These are phyloP conservation scores for Auricularia auricula-judae DNA, from an alignment of 768 basidiomycete species.

Conservation along the genomic window DNA sequence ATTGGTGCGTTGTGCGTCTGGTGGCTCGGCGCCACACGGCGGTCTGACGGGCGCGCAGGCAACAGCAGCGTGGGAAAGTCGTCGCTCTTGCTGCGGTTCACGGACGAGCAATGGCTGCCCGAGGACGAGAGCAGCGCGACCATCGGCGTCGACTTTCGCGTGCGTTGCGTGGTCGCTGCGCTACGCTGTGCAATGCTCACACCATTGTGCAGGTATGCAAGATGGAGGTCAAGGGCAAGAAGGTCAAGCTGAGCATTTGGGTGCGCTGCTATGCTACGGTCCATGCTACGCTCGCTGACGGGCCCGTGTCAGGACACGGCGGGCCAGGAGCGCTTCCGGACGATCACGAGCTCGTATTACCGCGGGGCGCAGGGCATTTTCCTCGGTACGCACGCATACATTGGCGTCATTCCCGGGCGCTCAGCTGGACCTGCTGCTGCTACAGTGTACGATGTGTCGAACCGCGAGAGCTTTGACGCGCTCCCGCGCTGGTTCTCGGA, in stretches of 20 bases:
- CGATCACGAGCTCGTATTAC: constrained; percentile 92
- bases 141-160: constrained; percentile 78
- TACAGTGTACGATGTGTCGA: constrained; percentile 90
- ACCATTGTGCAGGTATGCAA: constrained; percentile 55
- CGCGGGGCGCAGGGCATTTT: constrained; percentile 43
- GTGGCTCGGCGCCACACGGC: neutral
- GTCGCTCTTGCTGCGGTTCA: constrained; percentile 85
- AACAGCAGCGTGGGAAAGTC: constrained; percentile 91
- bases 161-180: constrained; percentile 14
- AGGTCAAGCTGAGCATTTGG: constrained; percentile 94
- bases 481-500: constrained; percentile 90
- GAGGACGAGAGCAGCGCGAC: constrained; percentile 84
- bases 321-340: constrained; percentile 93
- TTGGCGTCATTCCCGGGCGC: neutral
- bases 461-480: constrained; percentile 85
- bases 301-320: constrained; percentile 65
- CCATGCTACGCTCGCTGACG: neutral
- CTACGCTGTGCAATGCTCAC: constrained; percentile 1
- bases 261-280: constrained; percentile 32
- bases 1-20: constrained; percentile 27
- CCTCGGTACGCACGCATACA: constrained; percentile 18
- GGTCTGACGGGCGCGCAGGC: constrained; percentile 22
- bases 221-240: constrained; percentile 75
- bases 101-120: constrained; percentile 89
- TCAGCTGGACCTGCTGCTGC: neutral